These are phyloP conservation scores for Omphalea diandra DNA, from an alignment of 441 rosid genomes.

Conservation along the genomic window DNA sequence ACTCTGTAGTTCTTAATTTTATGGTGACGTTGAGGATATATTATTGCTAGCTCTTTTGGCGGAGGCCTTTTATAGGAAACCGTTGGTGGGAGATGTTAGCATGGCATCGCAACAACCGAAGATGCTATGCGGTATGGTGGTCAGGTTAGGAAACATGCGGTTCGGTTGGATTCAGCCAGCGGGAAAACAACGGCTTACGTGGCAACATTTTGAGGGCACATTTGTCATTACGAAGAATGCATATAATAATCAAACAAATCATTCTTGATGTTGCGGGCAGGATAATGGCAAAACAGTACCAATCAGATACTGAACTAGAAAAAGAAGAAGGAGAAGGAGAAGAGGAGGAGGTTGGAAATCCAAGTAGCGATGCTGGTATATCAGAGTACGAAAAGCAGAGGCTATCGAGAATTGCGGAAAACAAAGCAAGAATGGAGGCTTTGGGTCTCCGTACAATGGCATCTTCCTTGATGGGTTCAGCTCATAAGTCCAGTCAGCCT, in stretches of 20 bases:
- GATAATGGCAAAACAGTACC: slow-evolving; percentile 28
- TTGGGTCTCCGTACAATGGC: slow-evolving; percentile 65
- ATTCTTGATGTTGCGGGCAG: no score
- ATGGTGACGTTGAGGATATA: not conserved
- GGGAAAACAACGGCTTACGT: not conserved
- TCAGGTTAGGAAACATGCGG: no score
- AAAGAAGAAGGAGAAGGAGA: slow-evolving; percentile 19
- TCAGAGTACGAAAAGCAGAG: slow-evolving; percentile 77
- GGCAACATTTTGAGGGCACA: not conserved
- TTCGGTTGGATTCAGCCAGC: not conserved
- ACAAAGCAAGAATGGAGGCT: slow-evolving; percentile 83
- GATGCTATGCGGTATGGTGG: not conserved
- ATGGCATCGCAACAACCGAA: not conserved
- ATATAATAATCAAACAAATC: no score
- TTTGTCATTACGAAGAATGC: not conserved
- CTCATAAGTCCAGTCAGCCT: slow-evolving; percentile 27
- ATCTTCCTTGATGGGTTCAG: slow-evolving; percentile 45
- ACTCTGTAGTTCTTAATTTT: no score
- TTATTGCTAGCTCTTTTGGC: not conserved
- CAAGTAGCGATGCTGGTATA: slow-evolving; percentile 23
- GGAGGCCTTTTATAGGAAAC: not conserved
- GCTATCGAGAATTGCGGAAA: slow-evolving; percentile 70
- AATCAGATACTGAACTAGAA: slow-evolving; percentile 26
- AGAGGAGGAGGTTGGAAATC: slow-evolving; percentile 10
- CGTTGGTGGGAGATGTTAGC: not conserved